phyloP scores from a whole-genome alignment of 495 filamentous ascomycete species.

The Pyronema omphalodes region DNA sequence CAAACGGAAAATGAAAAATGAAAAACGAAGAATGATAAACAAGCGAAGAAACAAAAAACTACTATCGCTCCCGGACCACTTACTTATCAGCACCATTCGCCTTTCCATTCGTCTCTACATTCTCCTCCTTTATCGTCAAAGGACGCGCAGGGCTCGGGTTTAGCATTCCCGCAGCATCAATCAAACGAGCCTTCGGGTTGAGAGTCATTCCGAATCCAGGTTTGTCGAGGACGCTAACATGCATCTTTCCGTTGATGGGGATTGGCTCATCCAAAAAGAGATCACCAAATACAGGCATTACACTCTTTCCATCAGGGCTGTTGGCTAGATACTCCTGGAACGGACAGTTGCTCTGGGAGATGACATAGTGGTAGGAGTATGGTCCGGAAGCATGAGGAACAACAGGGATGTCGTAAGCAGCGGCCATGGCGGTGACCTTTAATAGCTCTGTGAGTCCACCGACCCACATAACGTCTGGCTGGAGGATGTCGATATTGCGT shows the following conservation, averaged over 20 bases:
- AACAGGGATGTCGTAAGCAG: constrained; percentile 82
- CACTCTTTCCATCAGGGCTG: constrained; percentile 70
- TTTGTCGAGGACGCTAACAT: constrained; percentile 61
- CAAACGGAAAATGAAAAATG: constrained; percentile 4
- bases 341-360: constrained; percentile 74
- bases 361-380: constrained; percentile 88
- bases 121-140: constrained; percentile 27
- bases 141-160: constrained; percentile 49
- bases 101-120: constrained; percentile 4
- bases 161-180: constrained; percentile 51
- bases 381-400: constrained; percentile 86
- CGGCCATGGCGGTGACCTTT: constrained; percentile 69
- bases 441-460: constrained; percentile 83
- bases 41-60: background rate
- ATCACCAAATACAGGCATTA: constrained; percentile 78
- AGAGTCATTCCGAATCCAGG: constrained; percentile 79
- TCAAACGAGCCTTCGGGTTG: constrained; percentile 60
- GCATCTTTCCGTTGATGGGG: constrained; percentile 60
- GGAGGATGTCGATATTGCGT: constrained; percentile 79
- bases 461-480: constrained; percentile 93
- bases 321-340: constrained; percentile 94
- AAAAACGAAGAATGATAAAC: constrained; percentile 1
- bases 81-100: constrained; percentile 4
- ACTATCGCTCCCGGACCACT: background rate
- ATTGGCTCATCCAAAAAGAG: constrained; percentile 83